These are phyloP conservation scores for Apiosordaria backusii DNA, from an alignment of 495 filamentous ascomycete genomes.

Conservation along the genomic window DNA sequence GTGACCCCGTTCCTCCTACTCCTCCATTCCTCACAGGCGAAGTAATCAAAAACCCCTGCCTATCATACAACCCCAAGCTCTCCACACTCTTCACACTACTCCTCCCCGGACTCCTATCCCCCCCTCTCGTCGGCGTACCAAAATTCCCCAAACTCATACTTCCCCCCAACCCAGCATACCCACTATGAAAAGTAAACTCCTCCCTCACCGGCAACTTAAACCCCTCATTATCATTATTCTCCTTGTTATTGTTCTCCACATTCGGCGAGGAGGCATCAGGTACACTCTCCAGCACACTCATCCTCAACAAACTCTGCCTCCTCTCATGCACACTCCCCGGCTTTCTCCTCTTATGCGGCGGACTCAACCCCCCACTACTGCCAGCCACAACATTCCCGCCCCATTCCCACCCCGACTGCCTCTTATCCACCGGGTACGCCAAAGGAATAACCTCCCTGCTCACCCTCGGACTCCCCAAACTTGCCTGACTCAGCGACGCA, in stretches of 20 bases:
- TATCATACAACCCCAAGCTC: slow-evolving; percentile 22
- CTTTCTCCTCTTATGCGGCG: slow-evolving; percentile 11
- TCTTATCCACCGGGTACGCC: background rate
- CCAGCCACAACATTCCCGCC: background rate
- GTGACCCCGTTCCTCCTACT: background rate
- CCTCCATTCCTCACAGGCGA: slow-evolving; percentile 12
- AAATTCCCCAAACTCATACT: background rate
- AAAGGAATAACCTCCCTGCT: background rate
- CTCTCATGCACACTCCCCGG: slow-evolving; percentile 9
- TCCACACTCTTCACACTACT: slow-evolving; percentile 19
- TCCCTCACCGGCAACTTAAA: background rate
- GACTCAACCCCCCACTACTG: background rate
- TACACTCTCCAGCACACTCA: background rate
- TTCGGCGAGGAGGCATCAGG: background rate
- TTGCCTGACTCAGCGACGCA: background rate
- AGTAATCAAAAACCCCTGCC: slow-evolving; percentile 23
- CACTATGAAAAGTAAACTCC: slow-evolving; percentile 6
- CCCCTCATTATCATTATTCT: background rate
- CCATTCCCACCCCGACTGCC: background rate
- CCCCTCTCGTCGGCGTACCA: background rate
- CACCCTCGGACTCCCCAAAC: background rate
- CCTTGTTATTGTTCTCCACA: background rate
- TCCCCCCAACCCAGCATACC: background rate
- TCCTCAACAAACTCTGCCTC: slow-evolving; percentile 3
- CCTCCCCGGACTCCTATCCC: background rate